Base-by-base conservation (phyloP, 495 filamentous ascomycete genomes). In the Tuber aestivum region DNA sequence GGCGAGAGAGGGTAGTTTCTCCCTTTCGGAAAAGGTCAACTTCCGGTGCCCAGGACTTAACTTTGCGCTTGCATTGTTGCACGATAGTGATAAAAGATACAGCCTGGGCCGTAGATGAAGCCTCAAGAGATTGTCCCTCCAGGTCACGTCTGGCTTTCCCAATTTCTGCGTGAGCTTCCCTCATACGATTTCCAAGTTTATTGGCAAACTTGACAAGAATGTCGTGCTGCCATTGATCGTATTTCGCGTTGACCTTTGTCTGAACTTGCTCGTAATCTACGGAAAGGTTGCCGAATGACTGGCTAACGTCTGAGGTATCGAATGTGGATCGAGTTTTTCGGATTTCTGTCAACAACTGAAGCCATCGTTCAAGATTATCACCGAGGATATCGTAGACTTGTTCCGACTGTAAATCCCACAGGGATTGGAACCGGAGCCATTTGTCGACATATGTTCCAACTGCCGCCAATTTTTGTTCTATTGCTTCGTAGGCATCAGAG, bases 141-240 rank as follows among this genome's bases (percentile, higher is more conserved):
- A 99, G 86, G 81, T 97, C 94, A 74, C 90, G 88, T 12, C 94
- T 89, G 42, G 95, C 93, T 84, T 92, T 92, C 81, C 95, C 93
- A 76, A 97, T 90, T 75, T 97, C 94, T 12, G 91, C 89, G 79
- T 94, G 91, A 3, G 97, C 90, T 80, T 98, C 95, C 73, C 92
- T 87, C 90, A 97, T 94, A 61, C 93, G 91, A 74, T 89, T 92
- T n/a, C 94, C 94, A 72, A 97, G 91, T 69, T 94, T 92, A 38
- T 87, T 87, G 56, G 94, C 96, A 84, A 99, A 99, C 82, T 96
- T 96, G 48, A 91, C 87, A 32, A 97, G 86, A 65, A 99, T 97
- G 74, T 99, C 95, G 78, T 97, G 94, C 82, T 99, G 95, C 95
- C 95, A 99, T 84, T 98, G 96, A 83, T 99, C 96, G 81, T 99